Base-by-base conservation (phyloP, 768 basidiomycete genomes). In the Boletus coccyginus region DNA sequence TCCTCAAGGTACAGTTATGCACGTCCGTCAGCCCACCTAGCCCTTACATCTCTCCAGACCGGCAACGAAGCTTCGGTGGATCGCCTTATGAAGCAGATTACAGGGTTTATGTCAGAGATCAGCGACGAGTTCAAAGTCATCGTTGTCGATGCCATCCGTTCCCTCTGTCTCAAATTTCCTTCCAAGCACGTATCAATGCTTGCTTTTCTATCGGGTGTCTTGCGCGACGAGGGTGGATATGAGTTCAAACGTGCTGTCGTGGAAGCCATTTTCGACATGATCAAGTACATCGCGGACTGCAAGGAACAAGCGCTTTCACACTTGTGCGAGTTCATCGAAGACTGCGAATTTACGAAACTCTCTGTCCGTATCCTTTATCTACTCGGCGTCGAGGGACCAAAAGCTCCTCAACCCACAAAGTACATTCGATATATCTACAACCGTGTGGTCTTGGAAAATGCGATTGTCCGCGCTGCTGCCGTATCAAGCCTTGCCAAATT, bases 61-160 rank as follows among this genome's bases (percentile, higher is more conserved):
- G 97, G 97, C 24, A 98, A 98, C 73, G 97, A 99, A 73, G 94
- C 94, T 8, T 98, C 95, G 1, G 97, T 99, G 38, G 97, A 99
- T 74, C 87, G 97, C 49, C 83, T 99, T 60, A 98, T 99, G 87
- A 98, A 98, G 72, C 96, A 98, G 74, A 99, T 99, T 62, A 91
- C 94, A 31, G 90, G 94, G 40, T 99, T 99, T 79, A 97, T 99
- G 95, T 83, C 88, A 55, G 97, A 99, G 73, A 98, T 99, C 74
- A 96, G 93, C 62, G 97, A 99, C 73, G 97, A 99, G 75, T 99
- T 99, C 84, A 98, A 98, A 79, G 95, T 98, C 70, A 97, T 99
- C 75, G 97, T 99, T 47, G 97, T 99, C 53, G 94, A 98, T 58
- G 97, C 97, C 55, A 94, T 99, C 70, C 92, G 97, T 49, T 94